phyloP scores from a whole-genome alignment of 106 monocot genomes.

The Cymbidium sinense region DNA sequence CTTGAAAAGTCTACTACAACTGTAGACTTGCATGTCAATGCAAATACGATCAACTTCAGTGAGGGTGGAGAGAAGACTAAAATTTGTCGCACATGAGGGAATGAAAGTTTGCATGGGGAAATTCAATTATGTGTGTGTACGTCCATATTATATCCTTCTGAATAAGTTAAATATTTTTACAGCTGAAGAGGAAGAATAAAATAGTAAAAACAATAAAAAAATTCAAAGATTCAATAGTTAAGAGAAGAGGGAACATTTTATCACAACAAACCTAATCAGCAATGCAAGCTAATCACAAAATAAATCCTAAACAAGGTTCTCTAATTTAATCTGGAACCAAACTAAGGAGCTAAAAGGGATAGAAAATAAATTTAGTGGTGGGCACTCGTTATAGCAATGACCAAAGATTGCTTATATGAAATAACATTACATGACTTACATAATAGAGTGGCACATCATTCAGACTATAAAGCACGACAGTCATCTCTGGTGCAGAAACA shows the following conservation, averaged over 20 bases:
- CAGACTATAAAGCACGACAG: conserved; percentile 61
- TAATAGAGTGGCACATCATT: conserved; percentile 63
- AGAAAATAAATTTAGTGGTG: too few relatives aligned
- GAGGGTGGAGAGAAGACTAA: too few relatives aligned
- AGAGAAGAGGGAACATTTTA: neutral
- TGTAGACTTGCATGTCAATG: too few relatives aligned
- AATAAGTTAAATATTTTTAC: neutral
- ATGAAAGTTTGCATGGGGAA: too few relatives aligned
- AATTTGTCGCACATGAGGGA: too few relatives aligned
- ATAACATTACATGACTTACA: conserved; percentile 41
- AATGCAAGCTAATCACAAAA: neutral
- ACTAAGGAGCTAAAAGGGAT: too few relatives aligned
- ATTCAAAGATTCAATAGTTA: neutral
- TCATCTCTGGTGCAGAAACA: conserved; percentile 81
- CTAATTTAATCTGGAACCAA: too few relatives aligned
- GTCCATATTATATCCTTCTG: too few relatives aligned
- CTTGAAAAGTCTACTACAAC: too few relatives aligned
- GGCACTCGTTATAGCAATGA: neutral
- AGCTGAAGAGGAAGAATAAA: neutral
- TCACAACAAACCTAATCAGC: neutral
- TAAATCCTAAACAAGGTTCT: neutral
- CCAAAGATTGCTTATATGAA: neutral
- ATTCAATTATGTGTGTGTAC: too few relatives aligned
- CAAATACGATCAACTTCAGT: too few relatives aligned
- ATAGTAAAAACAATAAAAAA: neutral